Conservation (phyloP, 192 early-diverging fungal genomes). For the Backusella westeae region DNA sequence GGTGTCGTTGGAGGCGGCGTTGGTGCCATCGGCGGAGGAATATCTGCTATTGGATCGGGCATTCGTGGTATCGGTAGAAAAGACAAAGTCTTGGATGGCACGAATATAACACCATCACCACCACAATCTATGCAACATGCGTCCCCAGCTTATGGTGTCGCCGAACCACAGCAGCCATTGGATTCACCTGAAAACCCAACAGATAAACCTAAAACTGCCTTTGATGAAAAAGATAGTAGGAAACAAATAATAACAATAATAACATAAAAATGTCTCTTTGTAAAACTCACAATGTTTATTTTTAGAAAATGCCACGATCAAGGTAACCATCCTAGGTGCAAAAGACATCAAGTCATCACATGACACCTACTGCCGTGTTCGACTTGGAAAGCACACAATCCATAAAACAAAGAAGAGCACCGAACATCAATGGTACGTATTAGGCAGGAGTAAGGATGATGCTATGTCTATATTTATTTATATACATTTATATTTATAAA, state of each 20-base stretch:
- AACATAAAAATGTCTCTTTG: neutral
- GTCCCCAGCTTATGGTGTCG: neutral
- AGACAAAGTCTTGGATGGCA: neutral
- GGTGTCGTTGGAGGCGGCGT: slow-evolving; percentile 9
- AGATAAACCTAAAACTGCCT: neutral
- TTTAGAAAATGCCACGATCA: slow-evolving; percentile 37
- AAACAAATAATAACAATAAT: neutral
- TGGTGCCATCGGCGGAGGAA: neutral
- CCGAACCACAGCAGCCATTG: neutral
- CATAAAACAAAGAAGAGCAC: slow-evolving; percentile 72
- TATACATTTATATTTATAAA: neutral
- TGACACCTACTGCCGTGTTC: slow-evolving; percentile 63
- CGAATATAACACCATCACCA: neutral
- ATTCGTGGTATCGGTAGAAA: neutral
- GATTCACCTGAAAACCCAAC: neutral
- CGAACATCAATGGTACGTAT: slow-evolving; percentile 53
- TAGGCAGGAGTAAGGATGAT: neutral
- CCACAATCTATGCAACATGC: neutral
- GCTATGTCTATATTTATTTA: neutral
- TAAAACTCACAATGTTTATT: neutral
- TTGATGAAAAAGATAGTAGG: slow-evolving; percentile 9
- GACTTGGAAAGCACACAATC: slow-evolving; percentile 55
- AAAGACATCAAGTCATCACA: slow-evolving; percentile 35
- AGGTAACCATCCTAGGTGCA: slow-evolving; percentile 42
- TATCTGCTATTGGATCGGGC: neutral